Evolutionary conservation across 1,284 basidiomycete genomes (phyloP).

Genomic region (Melanopsichium pennsylvanicum): DNA sequence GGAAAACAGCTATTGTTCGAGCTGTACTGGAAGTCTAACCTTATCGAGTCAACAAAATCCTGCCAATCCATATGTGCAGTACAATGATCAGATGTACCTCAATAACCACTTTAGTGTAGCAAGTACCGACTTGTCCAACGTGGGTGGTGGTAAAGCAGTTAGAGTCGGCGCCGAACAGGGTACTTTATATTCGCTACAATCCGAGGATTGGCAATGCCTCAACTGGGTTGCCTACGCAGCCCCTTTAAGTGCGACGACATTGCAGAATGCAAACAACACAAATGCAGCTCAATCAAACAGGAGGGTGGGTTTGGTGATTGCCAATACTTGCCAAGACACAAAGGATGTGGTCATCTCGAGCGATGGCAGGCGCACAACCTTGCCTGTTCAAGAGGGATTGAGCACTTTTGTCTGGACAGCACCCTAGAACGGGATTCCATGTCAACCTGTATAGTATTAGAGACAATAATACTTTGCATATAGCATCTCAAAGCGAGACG

Average conservation of each 20-base stretch:
- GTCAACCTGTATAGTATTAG: too few relatives aligned
- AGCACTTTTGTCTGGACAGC: slow-evolving; percentile 51
- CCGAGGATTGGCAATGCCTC: slow-evolving; percentile 26
- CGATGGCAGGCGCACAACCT: slow-evolving; percentile 34
- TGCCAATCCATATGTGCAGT: slow-evolving; percentile 20
- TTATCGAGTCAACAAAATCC: slow-evolving; percentile 29
- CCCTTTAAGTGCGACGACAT: slow-evolving; percentile 2
- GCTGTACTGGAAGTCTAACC: slow-evolving; percentile 43
- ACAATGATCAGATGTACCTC: slow-evolving; percentile 43
- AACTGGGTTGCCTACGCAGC: slow-evolving; percentile 42
- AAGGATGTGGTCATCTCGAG: slow-evolving; percentile 25
- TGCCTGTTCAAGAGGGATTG: slow-evolving; percentile 27
- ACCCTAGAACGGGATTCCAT: too few relatives aligned
- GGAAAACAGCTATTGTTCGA: slow-evolving; percentile 27
- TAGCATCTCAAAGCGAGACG: too few relatives aligned
- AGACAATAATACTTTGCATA: too few relatives aligned
- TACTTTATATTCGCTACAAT: slow-evolving; percentile 7
- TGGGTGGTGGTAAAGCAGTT: slow-evolving; percentile 43
- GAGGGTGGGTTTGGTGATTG: slow-evolving; percentile 36
- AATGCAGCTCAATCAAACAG: slow-evolving; percentile 8
- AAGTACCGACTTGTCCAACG: slow-evolving; percentile 30
- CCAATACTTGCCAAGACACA: slow-evolving; percentile 35
- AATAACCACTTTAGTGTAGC: slow-evolving; percentile 43
- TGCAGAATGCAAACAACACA: slow-evolving; percentile 15
- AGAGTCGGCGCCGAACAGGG: slow-evolving; percentile 15